A percentile compares a stretch with the other conserved stretches of the same genome.
These are phyloP conservation scores for Calonectria ilicicola DNA, from an alignment of 2,329 filamentous ascomycete species.

Conservation along the genomic window DNA sequence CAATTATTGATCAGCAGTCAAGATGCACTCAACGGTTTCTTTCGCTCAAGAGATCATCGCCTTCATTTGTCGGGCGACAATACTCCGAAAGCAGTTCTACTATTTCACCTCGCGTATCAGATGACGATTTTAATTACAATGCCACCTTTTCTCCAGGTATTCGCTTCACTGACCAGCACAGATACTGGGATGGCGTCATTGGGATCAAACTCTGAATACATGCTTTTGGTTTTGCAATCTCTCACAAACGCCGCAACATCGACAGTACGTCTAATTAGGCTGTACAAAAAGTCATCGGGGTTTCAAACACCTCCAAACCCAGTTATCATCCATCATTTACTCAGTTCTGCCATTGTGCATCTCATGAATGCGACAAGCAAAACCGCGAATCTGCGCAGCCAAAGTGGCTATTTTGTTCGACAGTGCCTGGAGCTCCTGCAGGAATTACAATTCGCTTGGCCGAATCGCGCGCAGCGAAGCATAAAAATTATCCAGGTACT, in stretches of 20 bases:
- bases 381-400: background rate
- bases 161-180: background rate
- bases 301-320: background rate
- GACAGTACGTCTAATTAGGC: background rate
- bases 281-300: background rate
- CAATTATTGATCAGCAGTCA: constrained; percentile 1
- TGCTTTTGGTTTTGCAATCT: background rate
- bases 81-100: background rate
- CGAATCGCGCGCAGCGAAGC: constrained; percentile 1
- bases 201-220: background rate
- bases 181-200: background rate
- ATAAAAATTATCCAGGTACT: constrained; percentile 8
- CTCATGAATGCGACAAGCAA: constrained; percentile 9
- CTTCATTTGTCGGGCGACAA: background rate
- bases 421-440: background rate
- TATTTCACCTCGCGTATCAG: constrained; percentile 6
- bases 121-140: constrained; percentile 4
- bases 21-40: constrained; percentile 1
- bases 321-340: constrained; percentile 1
- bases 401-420: background rate
- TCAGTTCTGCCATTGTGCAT: constrained; percentile 7
- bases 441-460: background rate
- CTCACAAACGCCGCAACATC: background rate
- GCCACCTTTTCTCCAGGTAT: constrained; percentile 3
- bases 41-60: constrained; percentile 1